Base-by-base conservation (phyloP, 192 early-diverging fungal species). In the Dissophora globulifera region DNA sequence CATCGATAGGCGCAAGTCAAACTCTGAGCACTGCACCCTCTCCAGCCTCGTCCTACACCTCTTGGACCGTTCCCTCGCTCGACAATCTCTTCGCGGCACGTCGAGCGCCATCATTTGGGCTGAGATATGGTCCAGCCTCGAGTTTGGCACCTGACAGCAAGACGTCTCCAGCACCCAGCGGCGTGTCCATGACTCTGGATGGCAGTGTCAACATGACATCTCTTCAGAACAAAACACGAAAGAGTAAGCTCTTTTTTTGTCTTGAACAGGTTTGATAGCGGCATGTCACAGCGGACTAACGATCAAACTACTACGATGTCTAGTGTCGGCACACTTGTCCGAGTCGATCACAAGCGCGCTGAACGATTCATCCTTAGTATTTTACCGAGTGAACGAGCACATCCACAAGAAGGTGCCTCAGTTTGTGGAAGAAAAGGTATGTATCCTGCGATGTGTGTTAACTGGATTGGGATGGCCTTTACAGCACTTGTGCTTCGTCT, bases 331-430 rank as follows among this genome's bases (percentile, higher is more conserved):
- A 33, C 70, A 64, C 29, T 59, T 58, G 62, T 64, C 70, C 6
- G 70, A 74, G 20, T 58, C 61, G 10, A 59, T 74, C 22, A 65
- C 61, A 1, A 50, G 55, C 22, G 48, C 32, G 10, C 45, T 74
- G 55, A 74, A 74, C 17, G 70, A 74, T 30, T 33, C 61, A 1
- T 74, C 70, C 8, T 35, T 74, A 26, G 62, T 65, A 16, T 54
- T 74, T 8, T 74, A 74, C 43, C 50, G 70, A 27, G 70, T 74
- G 10, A 74, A 74, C 26, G 70, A 74, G 32, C 70, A 74, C 27
- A 54, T 74, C 16, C 70, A 74, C 43, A 74, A 74, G 31, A 74
- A 74, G 20, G 62, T 74, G 8, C 70, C 70, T 22, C 43, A 64
- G 22, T 32, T 74, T n/a, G 70, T 65, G 3, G 61, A 65, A 32